Percentiles rank a stretch among this genome's conserved stretches.
These are phyloP conservation scores for Xylaria sp. DNA, from an alignment of 2,329 filamentous ascomycete species.

Conservation along the genomic window DNA sequence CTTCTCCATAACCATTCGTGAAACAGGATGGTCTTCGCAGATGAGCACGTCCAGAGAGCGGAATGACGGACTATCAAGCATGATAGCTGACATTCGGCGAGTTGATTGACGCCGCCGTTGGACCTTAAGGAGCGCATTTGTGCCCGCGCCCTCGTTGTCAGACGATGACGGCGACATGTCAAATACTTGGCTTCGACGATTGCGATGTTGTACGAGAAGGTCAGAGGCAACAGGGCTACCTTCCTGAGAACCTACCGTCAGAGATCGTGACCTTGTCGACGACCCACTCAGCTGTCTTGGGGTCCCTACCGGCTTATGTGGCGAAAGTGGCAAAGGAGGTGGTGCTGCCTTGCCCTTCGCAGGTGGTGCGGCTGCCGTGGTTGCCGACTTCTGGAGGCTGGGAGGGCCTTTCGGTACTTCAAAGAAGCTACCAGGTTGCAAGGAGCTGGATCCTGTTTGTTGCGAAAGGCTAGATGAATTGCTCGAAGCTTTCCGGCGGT, in stretches of 20 bases:
- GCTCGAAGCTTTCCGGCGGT: conserved; percentile 86
- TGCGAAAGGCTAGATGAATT: conserved; percentile 84
- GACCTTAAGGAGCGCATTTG: conserved; percentile 86
- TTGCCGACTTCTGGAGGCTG: conserved; percentile 62
- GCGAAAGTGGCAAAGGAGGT: conserved; percentile 58
- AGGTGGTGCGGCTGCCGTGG: conserved; percentile 57
- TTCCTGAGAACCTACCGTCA: conserved; percentile 94
- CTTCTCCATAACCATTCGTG: conserved; percentile 98
- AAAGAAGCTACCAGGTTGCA: conserved; percentile 72
- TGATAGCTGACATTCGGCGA: conserved; percentile 90
- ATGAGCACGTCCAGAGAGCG: conserved; percentile 91
- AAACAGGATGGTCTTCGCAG: conserved; percentile 96
- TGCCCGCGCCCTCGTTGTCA: conserved; percentile 92
- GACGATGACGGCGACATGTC: conserved; percentile 97
- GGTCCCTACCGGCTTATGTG: conserved; percentile 64
- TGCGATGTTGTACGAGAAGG: conserved; percentile 75
- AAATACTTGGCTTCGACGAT: conserved; percentile 90
- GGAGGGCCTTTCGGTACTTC: conserved; percentile 69
- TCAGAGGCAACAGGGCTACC: conserved; percentile 74
- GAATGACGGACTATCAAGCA: conserved; percentile 82
- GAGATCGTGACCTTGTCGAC: conserved; percentile 76
- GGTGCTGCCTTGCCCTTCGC: conserved; percentile 56
- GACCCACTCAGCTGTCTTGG: conserved; percentile 64
- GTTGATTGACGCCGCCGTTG: conserved; percentile 94
- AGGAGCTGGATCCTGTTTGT: conserved; percentile 64